These are phyloP conservation scores for Leccinum pallidistipes DNA, from an alignment of 1,284 basidiomycete genomes.

Conservation along the genomic window DNA sequence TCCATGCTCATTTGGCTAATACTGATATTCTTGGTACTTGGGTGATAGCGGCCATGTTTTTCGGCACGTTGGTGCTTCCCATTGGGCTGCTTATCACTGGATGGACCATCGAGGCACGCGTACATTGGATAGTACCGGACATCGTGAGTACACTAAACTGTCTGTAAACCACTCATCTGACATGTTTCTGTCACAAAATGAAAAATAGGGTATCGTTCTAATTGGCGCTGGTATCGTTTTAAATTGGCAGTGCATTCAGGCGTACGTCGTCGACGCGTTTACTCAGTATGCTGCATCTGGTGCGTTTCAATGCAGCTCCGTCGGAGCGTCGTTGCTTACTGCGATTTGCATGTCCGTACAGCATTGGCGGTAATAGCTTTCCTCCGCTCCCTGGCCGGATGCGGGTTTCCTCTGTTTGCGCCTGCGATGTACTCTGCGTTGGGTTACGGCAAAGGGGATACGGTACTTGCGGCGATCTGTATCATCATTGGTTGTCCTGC, in stretches of 20 bases:
- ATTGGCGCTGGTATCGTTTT: slow-evolving; percentile 46
- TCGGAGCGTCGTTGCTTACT: neutral
- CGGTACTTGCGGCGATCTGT: slow-evolving; percentile 55
- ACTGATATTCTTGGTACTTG: no score
- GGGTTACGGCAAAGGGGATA: slow-evolving; percentile 66
- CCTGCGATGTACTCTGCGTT: slow-evolving; percentile 64
- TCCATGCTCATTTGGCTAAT: neutral
- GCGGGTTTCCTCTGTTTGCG: slow-evolving; percentile 70
- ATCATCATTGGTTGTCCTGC: slow-evolving; percentile 64
- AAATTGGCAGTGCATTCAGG: slow-evolving; percentile 48
- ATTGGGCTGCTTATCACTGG: slow-evolving; percentile 64
- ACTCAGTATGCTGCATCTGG: slow-evolving; percentile 54
- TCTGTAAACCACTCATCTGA: neutral
- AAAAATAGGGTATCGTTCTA: slow-evolving; percentile 50
- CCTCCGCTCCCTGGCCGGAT: slow-evolving; percentile 60
- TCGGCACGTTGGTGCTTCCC: slow-evolving; percentile 54
- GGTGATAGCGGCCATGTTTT: slow-evolving; percentile 55
- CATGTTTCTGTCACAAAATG: neutral
- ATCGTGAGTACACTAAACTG: slow-evolving; percentile 42
- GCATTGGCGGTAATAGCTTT: slow-evolving; percentile 60
- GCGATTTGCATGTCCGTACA: slow-evolving; percentile 21
- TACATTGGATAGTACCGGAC: slow-evolving; percentile 68
- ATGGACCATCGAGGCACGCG: slow-evolving; percentile 55
- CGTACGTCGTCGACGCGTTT: slow-evolving; percentile 57
- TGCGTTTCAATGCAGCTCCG: slow-evolving; percentile 22